phyloP scores from a whole-genome alignment of 1,284 basidiomycete genomes.

The Rhodotorula sp. region DNA sequence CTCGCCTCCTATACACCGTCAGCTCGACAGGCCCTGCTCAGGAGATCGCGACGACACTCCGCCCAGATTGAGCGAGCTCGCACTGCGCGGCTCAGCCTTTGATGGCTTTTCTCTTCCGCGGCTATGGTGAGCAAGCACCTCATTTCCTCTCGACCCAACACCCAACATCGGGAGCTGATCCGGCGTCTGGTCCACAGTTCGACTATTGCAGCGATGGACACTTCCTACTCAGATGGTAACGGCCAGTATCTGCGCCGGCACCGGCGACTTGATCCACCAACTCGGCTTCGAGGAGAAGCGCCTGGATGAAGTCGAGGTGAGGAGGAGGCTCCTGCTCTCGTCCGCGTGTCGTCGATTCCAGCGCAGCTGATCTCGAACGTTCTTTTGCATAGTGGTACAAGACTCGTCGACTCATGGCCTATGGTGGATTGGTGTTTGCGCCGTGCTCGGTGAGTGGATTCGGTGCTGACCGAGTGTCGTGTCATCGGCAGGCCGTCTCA shows the following conservation, averaged over 20 bases:
- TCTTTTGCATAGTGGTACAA: constrained; percentile 28
- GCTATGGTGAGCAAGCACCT: constrained; percentile 23
- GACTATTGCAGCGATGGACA: constrained; percentile 32
- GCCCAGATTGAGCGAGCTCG: background rate
- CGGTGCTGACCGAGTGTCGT: background rate
- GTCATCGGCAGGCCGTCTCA: background rate
- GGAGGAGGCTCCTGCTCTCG: background rate
- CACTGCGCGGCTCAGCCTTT: background rate
- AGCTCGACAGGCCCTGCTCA: constrained; percentile 10
- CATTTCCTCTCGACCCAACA: too few relatives aligned
- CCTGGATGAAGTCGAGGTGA: constrained; percentile 27
- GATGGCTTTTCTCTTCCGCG: constrained; percentile 32
- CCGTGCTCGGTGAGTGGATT: constrained; percentile 27
- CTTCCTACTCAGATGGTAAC: constrained; percentile 43
- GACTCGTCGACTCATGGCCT: constrained; percentile 35
- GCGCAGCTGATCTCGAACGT: background rate
- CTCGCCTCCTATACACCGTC: background rate
- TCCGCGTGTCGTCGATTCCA: background rate
- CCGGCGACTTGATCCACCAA: constrained; percentile 38
- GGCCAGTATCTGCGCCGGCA: constrained; percentile 10
- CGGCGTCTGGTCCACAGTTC: too few relatives aligned
- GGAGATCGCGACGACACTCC: background rate
- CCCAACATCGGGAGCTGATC: too few relatives aligned
- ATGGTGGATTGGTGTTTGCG: constrained; percentile 40
- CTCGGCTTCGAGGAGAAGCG: constrained; percentile 19